Evolutionary conservation across 257 asterid species (phyloP).

Genomic region (Capsicum rhomboideum): DNA sequence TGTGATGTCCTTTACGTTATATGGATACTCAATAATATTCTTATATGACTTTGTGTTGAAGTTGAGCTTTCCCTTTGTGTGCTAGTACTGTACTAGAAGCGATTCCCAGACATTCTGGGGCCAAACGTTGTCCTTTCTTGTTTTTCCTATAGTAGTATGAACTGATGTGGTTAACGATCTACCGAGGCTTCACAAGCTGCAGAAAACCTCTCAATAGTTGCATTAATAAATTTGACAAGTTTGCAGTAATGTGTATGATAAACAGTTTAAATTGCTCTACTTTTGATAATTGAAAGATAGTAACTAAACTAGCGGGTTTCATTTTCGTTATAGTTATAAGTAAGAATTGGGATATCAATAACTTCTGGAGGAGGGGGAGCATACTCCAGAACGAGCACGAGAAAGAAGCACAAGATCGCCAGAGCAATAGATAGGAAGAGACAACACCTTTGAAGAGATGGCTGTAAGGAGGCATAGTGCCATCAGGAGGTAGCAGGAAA

Average conservation of each 20-base stretch:
- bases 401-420: neutral
- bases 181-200: neutral
- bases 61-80: neutral
- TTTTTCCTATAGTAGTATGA: neutral
- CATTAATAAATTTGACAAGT: neutral
- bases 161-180: neutral
- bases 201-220: neutral
- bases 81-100: neutral
- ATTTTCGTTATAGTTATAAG: neutral
- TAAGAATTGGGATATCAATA: neutral
- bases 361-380: neutral
- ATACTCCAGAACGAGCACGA: neutral
- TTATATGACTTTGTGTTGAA: neutral
- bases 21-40: neutral
- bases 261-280: neutral
- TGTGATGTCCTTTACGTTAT: neutral
- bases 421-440: neutral
- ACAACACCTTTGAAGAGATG: neutral
- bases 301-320: neutral
- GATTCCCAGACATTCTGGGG: neutral
- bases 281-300: neutral
- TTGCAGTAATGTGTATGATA: neutral
- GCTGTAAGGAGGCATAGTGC: neutral
- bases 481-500: neutral
- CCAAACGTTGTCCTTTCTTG: neutral